Conservation (phyloP, 192 early-diverging fungal genomes). For the Coemansia guatemalensis region DNA sequence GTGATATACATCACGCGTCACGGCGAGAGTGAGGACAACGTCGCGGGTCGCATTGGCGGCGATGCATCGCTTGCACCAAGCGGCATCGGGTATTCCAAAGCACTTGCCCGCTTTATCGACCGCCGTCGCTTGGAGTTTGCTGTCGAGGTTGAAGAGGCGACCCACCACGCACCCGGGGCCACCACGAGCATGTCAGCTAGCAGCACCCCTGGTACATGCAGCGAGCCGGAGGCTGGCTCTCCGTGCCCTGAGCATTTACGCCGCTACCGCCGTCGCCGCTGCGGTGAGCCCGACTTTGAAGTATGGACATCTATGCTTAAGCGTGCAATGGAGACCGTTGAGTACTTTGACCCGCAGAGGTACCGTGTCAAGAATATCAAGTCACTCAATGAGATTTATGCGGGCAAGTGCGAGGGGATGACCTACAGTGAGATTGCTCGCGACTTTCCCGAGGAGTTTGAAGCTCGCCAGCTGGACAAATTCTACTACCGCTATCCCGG, state of each 20-base stretch:
- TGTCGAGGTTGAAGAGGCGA: constrained; percentile 50
- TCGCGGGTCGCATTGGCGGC: constrained; percentile 81
- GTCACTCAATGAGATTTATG: constrained; percentile 92
- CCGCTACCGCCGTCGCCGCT: constrained; percentile 3
- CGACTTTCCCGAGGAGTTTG: constrained; percentile 78
- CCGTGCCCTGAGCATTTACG: constrained; percentile 6
- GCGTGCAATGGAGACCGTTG: constrained; percentile 82
- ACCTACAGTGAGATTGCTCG: constrained; percentile 78
- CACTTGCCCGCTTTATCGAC: constrained; percentile 77
- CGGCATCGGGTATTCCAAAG: constrained; percentile 71
- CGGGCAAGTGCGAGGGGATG: constrained; percentile 78
- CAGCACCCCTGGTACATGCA: constrained; percentile 12
- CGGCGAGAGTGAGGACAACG: constrained; percentile 90
- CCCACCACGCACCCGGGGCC: constrained; percentile 13
- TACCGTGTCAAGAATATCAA: constrained; percentile 81
- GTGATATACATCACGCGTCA: constrained; percentile 92
- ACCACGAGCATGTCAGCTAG: constrained; percentile 8
- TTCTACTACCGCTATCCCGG: constrained; percentile 95
- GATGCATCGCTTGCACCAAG: constrained; percentile 73
- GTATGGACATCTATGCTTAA: constrained; percentile 87
- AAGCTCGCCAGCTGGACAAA: constrained; percentile 80
- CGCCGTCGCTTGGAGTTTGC: constrained; percentile 53
- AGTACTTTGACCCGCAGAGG: constrained; percentile 71
- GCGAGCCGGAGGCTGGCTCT: constrained; percentile 35
- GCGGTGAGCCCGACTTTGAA: constrained; percentile 38